These are phyloP conservation scores for Exophiala dermatitidis DNA, from an alignment of 2,329 filamentous ascomycete species.

Conservation along the genomic window DNA sequence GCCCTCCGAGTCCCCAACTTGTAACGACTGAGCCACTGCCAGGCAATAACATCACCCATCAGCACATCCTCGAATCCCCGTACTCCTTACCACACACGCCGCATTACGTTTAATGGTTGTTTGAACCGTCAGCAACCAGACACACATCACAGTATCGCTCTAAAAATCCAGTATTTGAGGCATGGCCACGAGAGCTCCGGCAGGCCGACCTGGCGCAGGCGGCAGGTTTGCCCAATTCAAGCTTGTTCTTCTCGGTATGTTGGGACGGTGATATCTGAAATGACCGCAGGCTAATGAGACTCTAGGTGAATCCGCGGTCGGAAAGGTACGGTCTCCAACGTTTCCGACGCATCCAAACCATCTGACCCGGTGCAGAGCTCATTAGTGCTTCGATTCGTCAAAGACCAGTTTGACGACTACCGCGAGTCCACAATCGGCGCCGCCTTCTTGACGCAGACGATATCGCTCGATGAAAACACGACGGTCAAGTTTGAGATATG, in stretches of 20 bases:
- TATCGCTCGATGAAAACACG: slow-evolving; percentile 93
- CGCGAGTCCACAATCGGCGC: slow-evolving; percentile 97
- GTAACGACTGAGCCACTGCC: background rate
- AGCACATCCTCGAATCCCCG: background rate
- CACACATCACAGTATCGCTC: background rate
- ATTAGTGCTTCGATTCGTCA: slow-evolving; percentile 94
- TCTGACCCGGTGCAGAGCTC: slow-evolving; percentile 61
- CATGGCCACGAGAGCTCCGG: slow-evolving; percentile 83
- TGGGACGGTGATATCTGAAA: background rate
- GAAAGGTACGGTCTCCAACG: slow-evolving; percentile 61
- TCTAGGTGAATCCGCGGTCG: slow-evolving; percentile 92
- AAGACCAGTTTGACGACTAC: slow-evolving; percentile 99
- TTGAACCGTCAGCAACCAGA: background rate
- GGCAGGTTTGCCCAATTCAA: slow-evolving; percentile 95
- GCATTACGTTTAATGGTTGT: background rate
- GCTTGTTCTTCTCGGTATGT: slow-evolving; percentile 86
- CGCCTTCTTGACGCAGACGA: slow-evolving; percentile 97
- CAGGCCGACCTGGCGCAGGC: slow-evolving; percentile 54
- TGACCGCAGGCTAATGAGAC: slow-evolving; percentile 34
- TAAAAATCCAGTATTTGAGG: slow-evolving; percentile 24
- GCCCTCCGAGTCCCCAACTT: background rate
- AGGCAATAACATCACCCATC: slow-evolving; percentile 1
- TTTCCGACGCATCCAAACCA: slow-evolving; percentile 6
- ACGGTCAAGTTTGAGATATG: slow-evolving; percentile 99
- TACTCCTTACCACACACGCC: background rate